Percentiles rank a stretch among this genome's conserved stretches.
Evolutionary conservation across 2,329 filamentous ascomycete species (phyloP).

Genomic region (Penicillium palitans): DNA sequence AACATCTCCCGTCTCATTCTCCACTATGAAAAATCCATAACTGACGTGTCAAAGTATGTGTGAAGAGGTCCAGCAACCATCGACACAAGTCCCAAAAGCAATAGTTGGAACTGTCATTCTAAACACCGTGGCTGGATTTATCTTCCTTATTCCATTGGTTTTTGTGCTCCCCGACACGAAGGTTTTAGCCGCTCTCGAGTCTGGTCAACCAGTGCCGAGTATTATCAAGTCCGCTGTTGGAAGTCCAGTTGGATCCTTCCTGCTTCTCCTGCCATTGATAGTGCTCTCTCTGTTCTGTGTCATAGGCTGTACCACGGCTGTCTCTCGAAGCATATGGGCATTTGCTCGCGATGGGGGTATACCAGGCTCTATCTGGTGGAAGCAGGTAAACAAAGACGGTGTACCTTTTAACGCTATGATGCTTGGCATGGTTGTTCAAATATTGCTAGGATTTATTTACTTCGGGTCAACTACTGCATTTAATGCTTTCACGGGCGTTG

Average conservation of each 20-base stretch:
- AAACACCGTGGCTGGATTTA: slow-evolving; percentile 62
- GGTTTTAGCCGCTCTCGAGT: slow-evolving; percentile 62
- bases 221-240: slow-evolving; percentile 73
- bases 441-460: slow-evolving; percentile 71
- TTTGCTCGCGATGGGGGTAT: slow-evolving; percentile 73
- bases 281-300: slow-evolving; percentile 73
- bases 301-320: slow-evolving; percentile 69
- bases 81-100: slow-evolving; percentile 65
- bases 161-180: slow-evolving; percentile 70
- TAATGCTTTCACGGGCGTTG: slow-evolving; percentile 75
- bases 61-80: slow-evolving; percentile 65
- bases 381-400: slow-evolving; percentile 60
- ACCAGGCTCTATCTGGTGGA: slow-evolving; percentile 65
- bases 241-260: slow-evolving; percentile 68
- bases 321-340: slow-evolving; percentile 70
- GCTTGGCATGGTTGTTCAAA: slow-evolving; percentile 67
- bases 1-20: not conserved
- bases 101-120: slow-evolving; percentile 67
- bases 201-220: slow-evolving; percentile 70
- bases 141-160: slow-evolving; percentile 70
- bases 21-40: not conserved
- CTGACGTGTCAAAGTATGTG: slow-evolving; percentile 51
- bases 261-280: slow-evolving; percentile 64
- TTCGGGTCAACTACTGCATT: slow-evolving; percentile 73
- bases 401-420: slow-evolving; percentile 68